These are phyloP conservation scores for Phialocephala subalpina DNA, from an alignment of 2,329 filamentous ascomycete genomes.

Conservation along the genomic window DNA sequence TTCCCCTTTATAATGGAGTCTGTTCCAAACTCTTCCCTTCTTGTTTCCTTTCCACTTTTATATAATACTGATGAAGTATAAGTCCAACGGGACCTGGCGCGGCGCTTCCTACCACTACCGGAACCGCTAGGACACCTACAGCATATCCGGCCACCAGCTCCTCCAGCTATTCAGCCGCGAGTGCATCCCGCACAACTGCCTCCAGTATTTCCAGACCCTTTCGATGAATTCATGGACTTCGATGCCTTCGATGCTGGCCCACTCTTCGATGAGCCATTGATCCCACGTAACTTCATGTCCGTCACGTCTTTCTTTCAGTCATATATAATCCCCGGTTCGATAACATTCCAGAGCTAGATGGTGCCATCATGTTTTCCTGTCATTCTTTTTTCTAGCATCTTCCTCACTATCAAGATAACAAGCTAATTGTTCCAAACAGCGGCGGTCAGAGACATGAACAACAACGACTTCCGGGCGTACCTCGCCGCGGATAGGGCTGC, in stretches of 20 bases:
- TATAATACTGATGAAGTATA: slow-evolving; percentile 2
- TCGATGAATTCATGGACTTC: slow-evolving; percentile 9
- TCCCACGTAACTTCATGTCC: neutral
- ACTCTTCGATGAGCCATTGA: neutral
- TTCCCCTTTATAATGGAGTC: neutral
- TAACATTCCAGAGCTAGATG: neutral
- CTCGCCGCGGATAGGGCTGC: too few relatives aligned
- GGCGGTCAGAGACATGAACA: too few relatives aligned
- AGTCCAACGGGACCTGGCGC: neutral
- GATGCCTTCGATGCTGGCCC: neutral
- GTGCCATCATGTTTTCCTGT: too few relatives aligned
- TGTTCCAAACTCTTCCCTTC: too few relatives aligned
- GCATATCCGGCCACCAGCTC: neutral
- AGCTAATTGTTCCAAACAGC: too few relatives aligned
- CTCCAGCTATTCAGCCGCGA: too few relatives aligned
- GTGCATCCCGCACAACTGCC: neutral
- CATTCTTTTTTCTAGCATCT: too few relatives aligned
- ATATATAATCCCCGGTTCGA: neutral
- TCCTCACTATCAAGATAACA: too few relatives aligned
- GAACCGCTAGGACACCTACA: neutral
- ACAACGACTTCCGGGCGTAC: too few relatives aligned
- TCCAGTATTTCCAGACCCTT: neutral
- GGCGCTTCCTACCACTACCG: neutral
- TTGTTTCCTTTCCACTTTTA: neutral
- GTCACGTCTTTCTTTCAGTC: neutral